A percentile compares a stretch with the other conserved stretches of the same genome.
Evolutionary conservation across 352 stramenopile species (phyloP).

Genomic region (Phytophthora crassamura): DNA sequence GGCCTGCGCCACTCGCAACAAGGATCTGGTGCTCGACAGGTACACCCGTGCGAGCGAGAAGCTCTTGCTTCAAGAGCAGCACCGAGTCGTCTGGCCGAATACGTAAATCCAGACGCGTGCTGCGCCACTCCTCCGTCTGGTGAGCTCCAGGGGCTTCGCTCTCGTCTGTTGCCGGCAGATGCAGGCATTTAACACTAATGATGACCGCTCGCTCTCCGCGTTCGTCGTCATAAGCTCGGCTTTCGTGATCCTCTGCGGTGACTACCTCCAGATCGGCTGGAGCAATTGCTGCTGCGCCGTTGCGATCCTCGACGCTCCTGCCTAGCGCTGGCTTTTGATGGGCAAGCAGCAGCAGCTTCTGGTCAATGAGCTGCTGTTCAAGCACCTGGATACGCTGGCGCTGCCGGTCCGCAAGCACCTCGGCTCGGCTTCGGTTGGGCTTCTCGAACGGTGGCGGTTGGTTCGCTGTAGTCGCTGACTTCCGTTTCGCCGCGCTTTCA

Average conservation of each 20-base stretch:
- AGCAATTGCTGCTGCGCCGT: slow-evolving; percentile 10
- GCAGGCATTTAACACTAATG: slow-evolving; percentile 37
- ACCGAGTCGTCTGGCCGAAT: slow-evolving; percentile 30
- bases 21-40: slow-evolving; percentile 43
- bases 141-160: slow-evolving; percentile 2
- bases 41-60: slow-evolving; percentile 27
- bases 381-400: slow-evolving; percentile 64
- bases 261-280: slow-evolving; percentile 24
- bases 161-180: slow-evolving; percentile 12
- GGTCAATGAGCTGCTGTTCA: slow-evolving; percentile 72
- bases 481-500: slow-evolving; percentile 10
- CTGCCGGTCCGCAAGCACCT: slow-evolving; percentile 46
- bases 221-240: neutral
- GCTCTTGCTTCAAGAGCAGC: slow-evolving; percentile 36
- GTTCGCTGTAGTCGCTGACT: neutral
- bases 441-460: slow-evolving; percentile 11
- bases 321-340: slow-evolving; percentile 18
- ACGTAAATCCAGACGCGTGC: slow-evolving; percentile 29
- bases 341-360: slow-evolving; percentile 51
- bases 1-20: slow-evolving; percentile 20
- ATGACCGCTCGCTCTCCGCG: slow-evolving; percentile 11
- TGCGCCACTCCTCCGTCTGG: slow-evolving; percentile 4
- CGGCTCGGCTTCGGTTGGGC: slow-evolving; percentile 14
- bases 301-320: neutral
- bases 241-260: slow-evolving; percentile 8